These are phyloP conservation scores for Fonsecaea erecta DNA, from an alignment of 2,329 filamentous ascomycete species.

Conservation along the genomic window DNA sequence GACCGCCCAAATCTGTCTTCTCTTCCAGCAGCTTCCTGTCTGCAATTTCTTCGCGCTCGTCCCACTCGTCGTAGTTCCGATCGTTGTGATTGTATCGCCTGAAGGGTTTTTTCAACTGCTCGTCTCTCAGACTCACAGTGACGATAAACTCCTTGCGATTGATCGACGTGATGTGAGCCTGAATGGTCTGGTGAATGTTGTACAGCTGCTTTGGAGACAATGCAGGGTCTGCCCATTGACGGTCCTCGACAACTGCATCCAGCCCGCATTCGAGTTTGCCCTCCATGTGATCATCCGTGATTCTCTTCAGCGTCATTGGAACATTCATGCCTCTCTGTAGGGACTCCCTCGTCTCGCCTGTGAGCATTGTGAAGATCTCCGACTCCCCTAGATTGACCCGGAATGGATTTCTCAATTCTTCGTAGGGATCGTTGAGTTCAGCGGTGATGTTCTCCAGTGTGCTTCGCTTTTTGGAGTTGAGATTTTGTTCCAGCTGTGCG, in stretches of 20 bases:
- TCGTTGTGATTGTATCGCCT: slow-evolving; percentile 63
- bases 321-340: slow-evolving; percentile 90
- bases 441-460: slow-evolving; percentile 95
- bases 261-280: slow-evolving; percentile 93
- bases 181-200: slow-evolving; percentile 78
- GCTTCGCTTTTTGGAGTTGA: slow-evolving; percentile 91
- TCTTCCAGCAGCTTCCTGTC: slow-evolving; percentile 84
- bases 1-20: slow-evolving; percentile 82
- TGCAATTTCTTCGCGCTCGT: slow-evolving; percentile 76
- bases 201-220: slow-evolving; percentile 74
- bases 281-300: slow-evolving; percentile 90
- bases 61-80: slow-evolving; percentile 77
- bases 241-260: slow-evolving; percentile 81
- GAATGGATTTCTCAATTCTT: slow-evolving; percentile 87
- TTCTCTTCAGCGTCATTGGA: slow-evolving; percentile 76
- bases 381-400: slow-evolving; percentile 66
- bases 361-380: slow-evolving; percentile 94
- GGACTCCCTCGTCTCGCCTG: slow-evolving; percentile 85
- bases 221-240: slow-evolving; percentile 75
- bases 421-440: slow-evolving; percentile 89
- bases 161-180: slow-evolving; percentile 84
- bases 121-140: slow-evolving; percentile 83
- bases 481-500: slow-evolving; percentile 89
- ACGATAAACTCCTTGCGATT: slow-evolving; percentile 84
- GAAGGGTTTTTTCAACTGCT: slow-evolving; percentile 74